Conservation (phyloP, 371 early-diverging fungal genomes). For the Batkoa obscura region DNA sequence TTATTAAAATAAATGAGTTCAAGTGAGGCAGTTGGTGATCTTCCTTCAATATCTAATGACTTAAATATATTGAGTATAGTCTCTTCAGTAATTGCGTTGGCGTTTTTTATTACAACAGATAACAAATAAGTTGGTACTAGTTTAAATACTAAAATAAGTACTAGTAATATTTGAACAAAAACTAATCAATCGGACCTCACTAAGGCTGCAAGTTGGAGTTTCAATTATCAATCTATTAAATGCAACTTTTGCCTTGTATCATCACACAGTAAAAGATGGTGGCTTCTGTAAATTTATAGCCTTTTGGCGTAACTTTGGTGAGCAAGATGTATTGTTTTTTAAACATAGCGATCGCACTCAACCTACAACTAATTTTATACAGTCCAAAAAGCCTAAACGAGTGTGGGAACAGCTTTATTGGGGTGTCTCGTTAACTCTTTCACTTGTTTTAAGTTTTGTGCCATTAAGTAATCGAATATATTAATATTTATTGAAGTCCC, state of each 20-base stretch:
- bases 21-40: too few relatives aligned
- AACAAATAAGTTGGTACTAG: too few relatives aligned
- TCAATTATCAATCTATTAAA: background rate
- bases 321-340: constrained; percentile 1
- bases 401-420: background rate
- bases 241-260: background rate
- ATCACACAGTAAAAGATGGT: background rate
- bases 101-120: too few relatives aligned
- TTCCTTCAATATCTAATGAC: too few relatives aligned
- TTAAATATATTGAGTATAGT: too few relatives aligned
- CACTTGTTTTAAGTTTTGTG: background rate
- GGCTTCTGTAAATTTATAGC: background rate
- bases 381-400: background rate
- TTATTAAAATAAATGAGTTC: too few relatives aligned
- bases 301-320: background rate
- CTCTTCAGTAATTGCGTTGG: too few relatives aligned
- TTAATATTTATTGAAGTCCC: too few relatives aligned
- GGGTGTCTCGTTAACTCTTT: background rate
- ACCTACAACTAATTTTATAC: background rate
- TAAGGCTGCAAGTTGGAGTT: background rate
- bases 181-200: background rate
- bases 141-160: too few relatives aligned
- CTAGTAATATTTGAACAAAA: too few relatives aligned
- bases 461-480: background rate
- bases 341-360: constrained; percentile 1